Conservation (phyloP, 306 rosid species). For the Phaseolus lunatus region DNA sequence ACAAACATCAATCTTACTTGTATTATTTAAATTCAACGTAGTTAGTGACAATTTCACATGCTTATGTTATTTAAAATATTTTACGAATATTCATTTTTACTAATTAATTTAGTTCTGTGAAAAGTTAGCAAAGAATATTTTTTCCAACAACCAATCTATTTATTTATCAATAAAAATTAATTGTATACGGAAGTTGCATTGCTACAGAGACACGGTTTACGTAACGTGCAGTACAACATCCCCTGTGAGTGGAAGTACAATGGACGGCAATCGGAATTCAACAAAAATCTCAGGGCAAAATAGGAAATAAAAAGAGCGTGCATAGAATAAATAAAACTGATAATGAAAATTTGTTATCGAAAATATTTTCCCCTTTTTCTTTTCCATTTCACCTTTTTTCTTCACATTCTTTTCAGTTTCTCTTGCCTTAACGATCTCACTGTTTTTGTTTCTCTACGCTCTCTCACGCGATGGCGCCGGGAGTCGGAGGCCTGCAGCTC, state of each 20-base stretch:
- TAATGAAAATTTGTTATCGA: not conserved
- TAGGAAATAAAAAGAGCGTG: not conserved
- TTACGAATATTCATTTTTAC: too few species aligned
- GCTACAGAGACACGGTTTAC: not conserved
- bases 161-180: too few species aligned
- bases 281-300: not conserved
- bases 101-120: too few species aligned
- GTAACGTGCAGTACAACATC: not conserved
- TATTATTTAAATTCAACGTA: too few species aligned
- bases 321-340: not conserved
- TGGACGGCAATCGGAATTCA: not conserved
- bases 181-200: too few species aligned
- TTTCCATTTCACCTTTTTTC: not conserved
- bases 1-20: too few species aligned
- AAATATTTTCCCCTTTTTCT: not conserved
- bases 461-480: conserved; percentile 41
- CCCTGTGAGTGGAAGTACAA: not conserved
- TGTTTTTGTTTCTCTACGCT: not conserved
- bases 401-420: not conserved
- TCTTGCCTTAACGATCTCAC: not conserved
- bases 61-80: too few species aligned
- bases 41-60: too few species aligned
- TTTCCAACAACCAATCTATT: not conserved
- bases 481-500: conserved; percentile 44
- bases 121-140: too few species aligned